Evolutionary conservation across 1,139 yeast species (phyloP).

Genomic region (Protomyces pachydermus): DNA sequence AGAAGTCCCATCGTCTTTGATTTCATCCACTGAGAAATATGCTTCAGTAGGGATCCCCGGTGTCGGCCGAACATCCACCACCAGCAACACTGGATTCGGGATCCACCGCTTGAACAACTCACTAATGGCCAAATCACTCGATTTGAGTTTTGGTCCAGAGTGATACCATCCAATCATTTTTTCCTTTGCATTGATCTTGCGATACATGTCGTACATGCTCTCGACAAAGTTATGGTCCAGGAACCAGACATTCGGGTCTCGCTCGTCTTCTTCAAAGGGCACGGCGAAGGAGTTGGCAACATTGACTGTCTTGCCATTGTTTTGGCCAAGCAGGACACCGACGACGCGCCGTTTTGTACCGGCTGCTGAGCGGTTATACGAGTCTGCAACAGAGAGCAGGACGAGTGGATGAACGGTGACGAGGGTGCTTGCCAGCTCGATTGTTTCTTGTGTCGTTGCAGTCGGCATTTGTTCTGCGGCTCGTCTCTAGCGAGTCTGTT

Average conservation of each 20-base stretch:
- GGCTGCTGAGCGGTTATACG: conserved; percentile 77
- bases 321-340: conserved; percentile 89
- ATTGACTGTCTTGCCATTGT: conserved; percentile 42
- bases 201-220: conserved; percentile 96
- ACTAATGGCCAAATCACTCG: conserved; percentile 85
- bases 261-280: conserved; percentile 96
- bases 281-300: conserved; percentile 53
- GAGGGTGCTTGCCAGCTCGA: conserved; percentile 46
- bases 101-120: conserved; percentile 83
- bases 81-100: conserved; percentile 72
- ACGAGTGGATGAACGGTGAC: conserved; percentile 96
- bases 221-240: conserved; percentile 94
- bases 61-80: conserved; percentile 86
- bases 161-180: conserved; percentile 98
- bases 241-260: conserved; percentile 92
- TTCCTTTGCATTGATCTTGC: conserved; percentile 94
- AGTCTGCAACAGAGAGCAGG: conserved; percentile 88
- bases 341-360: conserved; percentile 75
- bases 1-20: conserved; percentile 87
- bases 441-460: conserved; percentile 32
- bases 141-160: conserved; percentile 86
- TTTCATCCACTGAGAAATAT: conserved; percentile 88
- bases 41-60: conserved; percentile 93
- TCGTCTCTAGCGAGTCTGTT: neutral
- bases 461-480: conserved; percentile 31